Conservation (phyloP, 164 flowering plant species). For the Nymphaea thermarum region DNA sequence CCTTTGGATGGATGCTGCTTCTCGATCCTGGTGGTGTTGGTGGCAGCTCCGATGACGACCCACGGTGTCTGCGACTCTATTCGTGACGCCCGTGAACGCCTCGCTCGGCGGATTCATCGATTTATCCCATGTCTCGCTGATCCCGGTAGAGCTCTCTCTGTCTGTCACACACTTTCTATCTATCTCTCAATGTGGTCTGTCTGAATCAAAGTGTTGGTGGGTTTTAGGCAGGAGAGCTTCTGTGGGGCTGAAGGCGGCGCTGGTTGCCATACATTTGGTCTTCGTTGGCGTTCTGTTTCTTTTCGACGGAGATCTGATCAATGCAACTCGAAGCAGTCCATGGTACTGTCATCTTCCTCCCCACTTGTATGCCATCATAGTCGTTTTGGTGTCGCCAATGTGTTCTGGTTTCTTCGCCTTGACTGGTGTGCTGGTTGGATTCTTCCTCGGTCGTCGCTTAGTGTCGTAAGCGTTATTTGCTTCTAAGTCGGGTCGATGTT, state of each 20-base stretch:
- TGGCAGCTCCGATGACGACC: slow-evolving; percentile 9
- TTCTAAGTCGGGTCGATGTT: background rate
- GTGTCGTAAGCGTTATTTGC: background rate
- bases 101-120: slow-evolving; percentile 22
- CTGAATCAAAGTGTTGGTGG: background rate
- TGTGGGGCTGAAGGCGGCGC: slow-evolving; percentile 41
- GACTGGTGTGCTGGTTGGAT: background rate
- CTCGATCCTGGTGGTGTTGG: background rate
- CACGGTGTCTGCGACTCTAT: slow-evolving; percentile 19
- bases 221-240: slow-evolving; percentile 63
- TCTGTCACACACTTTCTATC: background rate
- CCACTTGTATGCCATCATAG: background rate
- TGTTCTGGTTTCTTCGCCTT: background rate
- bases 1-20: background rate
- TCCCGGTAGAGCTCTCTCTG: slow-evolving; percentile 40
- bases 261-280: slow-evolving; percentile 61
- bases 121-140: slow-evolving; percentile 69
- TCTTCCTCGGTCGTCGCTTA: background rate
- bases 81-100: slow-evolving; percentile 26
- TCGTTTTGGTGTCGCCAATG: background rate
- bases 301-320: slow-evolving; percentile 46
- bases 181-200: background rate
- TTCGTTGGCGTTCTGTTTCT: slow-evolving; percentile 51
- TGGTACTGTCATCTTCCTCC: slow-evolving; percentile 36
- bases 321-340: slow-evolving; percentile 38